Conservation (phyloP, 805 yeast species). For the Kuraishia molischiana region DNA sequence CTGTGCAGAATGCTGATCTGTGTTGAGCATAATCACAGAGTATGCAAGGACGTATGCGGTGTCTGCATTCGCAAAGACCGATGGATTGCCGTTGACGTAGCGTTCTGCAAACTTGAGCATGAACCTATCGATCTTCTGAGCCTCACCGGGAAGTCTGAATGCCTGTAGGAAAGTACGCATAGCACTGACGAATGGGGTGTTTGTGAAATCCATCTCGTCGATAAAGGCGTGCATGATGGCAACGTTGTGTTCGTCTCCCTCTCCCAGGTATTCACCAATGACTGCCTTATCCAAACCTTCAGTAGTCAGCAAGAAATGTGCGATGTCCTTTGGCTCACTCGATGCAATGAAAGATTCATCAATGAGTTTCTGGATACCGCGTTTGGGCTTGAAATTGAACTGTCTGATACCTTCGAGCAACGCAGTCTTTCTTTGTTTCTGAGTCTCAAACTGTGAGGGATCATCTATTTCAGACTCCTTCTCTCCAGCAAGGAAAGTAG, state of each 20-base stretch:
- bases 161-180: slow-evolving; percentile 75
- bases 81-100: slow-evolving; percentile 80
- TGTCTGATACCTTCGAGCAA: slow-evolving; percentile 67
- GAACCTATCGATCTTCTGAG: slow-evolving; percentile 93
- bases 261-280: slow-evolving; percentile 90
- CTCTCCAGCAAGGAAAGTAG: slow-evolving; percentile 6
- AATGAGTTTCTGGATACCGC: slow-evolving; percentile 58
- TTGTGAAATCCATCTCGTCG: slow-evolving; percentile 71
- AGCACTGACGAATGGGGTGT: slow-evolving; percentile 70
- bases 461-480: slow-evolving; percentile 40
- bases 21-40: slow-evolving; percentile 86
- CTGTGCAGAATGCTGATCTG: slow-evolving; percentile 87
- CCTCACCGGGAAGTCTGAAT: slow-evolving; percentile 95
- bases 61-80: slow-evolving; percentile 84
- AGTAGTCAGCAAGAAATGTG: slow-evolving; percentile 55
- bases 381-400: slow-evolving; percentile 80
- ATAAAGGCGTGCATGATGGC: slow-evolving; percentile 91
- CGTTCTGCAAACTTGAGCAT: slow-evolving; percentile 96
- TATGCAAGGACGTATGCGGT: slow-evolving; percentile 88
- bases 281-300: slow-evolving; percentile 74
- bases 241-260: slow-evolving; percentile 68
- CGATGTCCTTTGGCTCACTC: slow-evolving; percentile 59
- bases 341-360: slow-evolving; percentile 53
- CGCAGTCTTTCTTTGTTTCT: slow-evolving; percentile 76
- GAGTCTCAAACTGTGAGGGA: slow-evolving; percentile 75